These are phyloP conservation scores for Cordyceps javanica DNA, from an alignment of 2,329 filamentous ascomycete species.

Conservation along the genomic window DNA sequence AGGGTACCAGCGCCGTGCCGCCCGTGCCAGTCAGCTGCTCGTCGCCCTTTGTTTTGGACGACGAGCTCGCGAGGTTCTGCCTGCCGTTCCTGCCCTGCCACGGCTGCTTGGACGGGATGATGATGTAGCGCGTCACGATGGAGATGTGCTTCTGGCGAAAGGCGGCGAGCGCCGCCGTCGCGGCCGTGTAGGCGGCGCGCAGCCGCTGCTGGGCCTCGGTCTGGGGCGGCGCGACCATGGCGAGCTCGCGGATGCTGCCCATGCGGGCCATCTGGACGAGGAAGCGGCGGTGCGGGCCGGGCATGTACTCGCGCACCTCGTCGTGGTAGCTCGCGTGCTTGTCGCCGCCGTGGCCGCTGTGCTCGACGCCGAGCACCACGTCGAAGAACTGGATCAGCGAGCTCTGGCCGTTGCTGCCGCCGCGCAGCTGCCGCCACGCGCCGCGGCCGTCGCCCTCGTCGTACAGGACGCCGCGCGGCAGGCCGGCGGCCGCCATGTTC, in stretches of 20 bases:
- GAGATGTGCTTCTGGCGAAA: constrained; percentile 84
- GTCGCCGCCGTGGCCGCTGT: constrained; percentile 41
- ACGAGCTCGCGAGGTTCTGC: constrained; percentile 41
- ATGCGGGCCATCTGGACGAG: constrained; percentile 62
- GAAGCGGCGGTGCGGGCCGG: constrained; percentile 73
- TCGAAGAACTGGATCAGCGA: constrained; percentile 93
- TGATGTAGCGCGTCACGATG: constrained; percentile 86
- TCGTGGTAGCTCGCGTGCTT: constrained; percentile 40
- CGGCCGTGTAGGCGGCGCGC: constrained; percentile 56
- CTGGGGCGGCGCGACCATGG: constrained; percentile 42
- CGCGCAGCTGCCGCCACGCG: constrained; percentile 71
- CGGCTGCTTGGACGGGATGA: constrained; percentile 60
- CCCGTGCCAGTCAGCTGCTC: constrained; percentile 71
- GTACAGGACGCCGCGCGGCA: constrained; percentile 79
- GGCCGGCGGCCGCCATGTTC: constrained; percentile 80
- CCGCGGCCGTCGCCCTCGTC: constrained; percentile 51
- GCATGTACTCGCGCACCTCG: constrained; percentile 87
- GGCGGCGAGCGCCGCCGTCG: constrained; percentile 65
- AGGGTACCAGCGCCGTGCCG: constrained; percentile 80
- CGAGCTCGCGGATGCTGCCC: constrained; percentile 69
- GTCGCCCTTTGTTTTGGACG: constrained; percentile 26
- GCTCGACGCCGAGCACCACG: constrained; percentile 75
- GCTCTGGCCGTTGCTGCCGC: constrained; percentile 89
- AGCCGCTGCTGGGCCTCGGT: constrained; percentile 44
- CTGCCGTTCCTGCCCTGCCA: constrained; percentile 21